Evolutionary conservation across 1,139 yeast species (phyloP).

Genomic region (Hansenula lynferdii): DNA sequence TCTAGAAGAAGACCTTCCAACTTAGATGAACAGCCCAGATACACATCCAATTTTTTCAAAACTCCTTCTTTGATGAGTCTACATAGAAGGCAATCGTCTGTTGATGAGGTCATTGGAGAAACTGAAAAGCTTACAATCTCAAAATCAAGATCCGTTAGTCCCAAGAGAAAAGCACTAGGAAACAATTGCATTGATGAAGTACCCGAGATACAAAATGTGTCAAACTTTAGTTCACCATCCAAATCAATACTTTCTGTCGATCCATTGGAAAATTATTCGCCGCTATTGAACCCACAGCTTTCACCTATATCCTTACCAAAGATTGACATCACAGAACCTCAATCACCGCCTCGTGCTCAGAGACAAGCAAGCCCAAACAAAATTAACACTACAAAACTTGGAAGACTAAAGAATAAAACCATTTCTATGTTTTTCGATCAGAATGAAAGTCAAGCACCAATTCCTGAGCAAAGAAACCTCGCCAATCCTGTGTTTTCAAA

Average conservation of each 20-base stretch:
- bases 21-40: neutral
- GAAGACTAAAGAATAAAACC: conserved; percentile 12
- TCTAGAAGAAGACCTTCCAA: neutral
- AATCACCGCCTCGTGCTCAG: neutral
- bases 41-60: neutral
- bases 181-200: conserved; percentile 2
- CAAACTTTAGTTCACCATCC: conserved; percentile 15
- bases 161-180: neutral
- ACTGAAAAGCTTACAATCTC: neutral
- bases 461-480: neutral
- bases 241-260: conserved; percentile 10
- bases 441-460: neutral
- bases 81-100: conserved; percentile 1
- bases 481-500: no score
- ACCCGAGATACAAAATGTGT: conserved; percentile 12
- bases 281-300: conserved; percentile 1
- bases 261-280: neutral
- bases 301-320: neutral
- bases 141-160: neutral
- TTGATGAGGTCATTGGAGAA: neutral
- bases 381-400: conserved; percentile 7
- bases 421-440: conserved; percentile 17
- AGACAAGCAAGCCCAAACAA: neutral
- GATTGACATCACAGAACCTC: conserved; percentile 2
- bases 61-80: neutral